Evolutionary conservation across 805 yeast genomes (phyloP), one percentile per base, ranked within the genome.

Genomic region (Saturnispora diversa): DNA sequence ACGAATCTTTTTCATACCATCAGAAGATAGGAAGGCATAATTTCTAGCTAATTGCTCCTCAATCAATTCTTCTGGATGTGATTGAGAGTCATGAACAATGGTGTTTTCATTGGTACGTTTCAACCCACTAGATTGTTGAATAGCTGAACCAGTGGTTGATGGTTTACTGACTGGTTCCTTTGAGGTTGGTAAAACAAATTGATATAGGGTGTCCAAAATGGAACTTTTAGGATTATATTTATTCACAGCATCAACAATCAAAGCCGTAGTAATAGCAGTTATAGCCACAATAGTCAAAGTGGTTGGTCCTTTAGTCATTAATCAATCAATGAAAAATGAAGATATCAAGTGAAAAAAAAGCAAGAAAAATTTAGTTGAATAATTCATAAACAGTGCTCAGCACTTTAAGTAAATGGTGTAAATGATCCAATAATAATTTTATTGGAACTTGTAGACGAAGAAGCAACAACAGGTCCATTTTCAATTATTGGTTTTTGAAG

Each of bases 31-130:
- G 56, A 92, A 92, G 1, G 95, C 97, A 56, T 84, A 82, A 64
- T 90, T 92, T 47, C 98, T 69, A 0, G 97, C 95, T 28, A 90
- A 72, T 58, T 92, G 97, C 62, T 92, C 98, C 43, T 82, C 75
- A 37, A 86, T 80, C 46, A 92, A 73, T 39, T 75, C 83, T 51
- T 83, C 92, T 41, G 73, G 74, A 47, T 74, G 39, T 11, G 20
- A 22, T 16, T 39, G 21, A n/a, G 43, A 38, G 6, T 32, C 9
- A 31, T 42, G 42, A 17, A 39, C 31, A 12, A 44, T 44, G 8
- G 46, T 37, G 16, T 46, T 46, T 22, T 46, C 45, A 11, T 40
- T 42, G 7, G 45, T 42, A 32, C 44, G 39, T 3, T 26, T 16
- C 10, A 46, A 23, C 2, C 19, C 21, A 1, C 31, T 17, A 5